Evolutionary conservation across 768 basidiomycete genomes (phyloP).

Genomic region (Auricularia auricula-judae): DNA sequence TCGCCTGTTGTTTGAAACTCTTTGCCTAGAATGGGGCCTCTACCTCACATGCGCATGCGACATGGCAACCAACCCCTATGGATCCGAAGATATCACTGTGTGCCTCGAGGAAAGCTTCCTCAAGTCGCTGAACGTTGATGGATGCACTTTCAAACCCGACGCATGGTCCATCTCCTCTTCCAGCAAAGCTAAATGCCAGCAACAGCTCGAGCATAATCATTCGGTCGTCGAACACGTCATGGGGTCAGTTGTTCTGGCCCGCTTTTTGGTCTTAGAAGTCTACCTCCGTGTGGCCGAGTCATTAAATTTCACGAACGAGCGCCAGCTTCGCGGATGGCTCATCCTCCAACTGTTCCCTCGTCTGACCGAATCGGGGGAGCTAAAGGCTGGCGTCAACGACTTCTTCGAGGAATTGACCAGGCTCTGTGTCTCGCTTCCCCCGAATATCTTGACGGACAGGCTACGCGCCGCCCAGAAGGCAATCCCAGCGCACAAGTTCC

Average conservation of each 20-base stretch:
- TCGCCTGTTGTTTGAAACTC: neutral
- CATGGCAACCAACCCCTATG: neutral
- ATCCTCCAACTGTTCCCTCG: neutral
- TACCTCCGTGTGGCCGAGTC: neutral
- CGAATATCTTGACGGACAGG: neutral
- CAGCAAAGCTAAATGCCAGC: neutral
- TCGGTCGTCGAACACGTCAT: neutral
- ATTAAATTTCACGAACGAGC: neutral
- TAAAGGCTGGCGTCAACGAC: neutral
- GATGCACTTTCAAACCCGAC: neutral
- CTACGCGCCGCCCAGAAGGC: too few species aligned
- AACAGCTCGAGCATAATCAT: neutral
- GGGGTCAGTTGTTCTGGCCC: neutral
- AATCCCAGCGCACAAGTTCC: neutral
- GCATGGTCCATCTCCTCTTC: too few species aligned
- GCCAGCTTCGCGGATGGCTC: neutral
- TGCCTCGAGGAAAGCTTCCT: neutral
- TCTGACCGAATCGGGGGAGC: neutral
- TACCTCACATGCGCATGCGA: neutral
- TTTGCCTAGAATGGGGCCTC: neutral
- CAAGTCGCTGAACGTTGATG: neutral
- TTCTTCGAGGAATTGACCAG: neutral
- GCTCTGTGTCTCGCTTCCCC: neutral
- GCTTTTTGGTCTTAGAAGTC: neutral
- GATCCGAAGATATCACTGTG: neutral